Evolutionary conservation across 2,329 filamentous ascomycete species (phyloP).

Genomic region (Colletotrichum sp.): DNA sequence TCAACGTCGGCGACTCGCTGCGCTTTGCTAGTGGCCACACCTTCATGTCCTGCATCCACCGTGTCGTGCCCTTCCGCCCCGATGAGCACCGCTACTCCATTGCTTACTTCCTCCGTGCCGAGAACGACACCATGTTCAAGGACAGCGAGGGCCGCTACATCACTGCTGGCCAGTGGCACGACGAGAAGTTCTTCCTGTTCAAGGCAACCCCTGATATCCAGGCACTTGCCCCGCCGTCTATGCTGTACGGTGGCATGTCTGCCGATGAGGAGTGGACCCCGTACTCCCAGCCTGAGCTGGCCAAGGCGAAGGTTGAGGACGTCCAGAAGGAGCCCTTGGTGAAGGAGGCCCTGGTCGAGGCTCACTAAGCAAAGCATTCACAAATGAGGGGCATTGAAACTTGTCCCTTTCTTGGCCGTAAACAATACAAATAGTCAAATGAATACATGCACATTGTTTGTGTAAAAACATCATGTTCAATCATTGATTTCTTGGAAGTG

Average conservation of each 20-base stretch:
- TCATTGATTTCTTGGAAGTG: neutral
- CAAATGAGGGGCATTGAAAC: neutral
- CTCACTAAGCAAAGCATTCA: neutral
- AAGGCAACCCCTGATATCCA: slow-evolving; percentile 30
- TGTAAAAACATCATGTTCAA: neutral
- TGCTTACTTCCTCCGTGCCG: slow-evolving; percentile 62
- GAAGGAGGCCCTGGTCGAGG: slow-evolving; percentile 12
- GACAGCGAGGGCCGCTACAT: slow-evolving; percentile 59
- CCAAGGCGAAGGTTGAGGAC: slow-evolving; percentile 9
- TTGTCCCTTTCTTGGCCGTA: neutral
- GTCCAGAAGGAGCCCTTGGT: slow-evolving; percentile 2
- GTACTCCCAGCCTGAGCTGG: slow-evolving; percentile 3
- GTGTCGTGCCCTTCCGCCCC: slow-evolving; percentile 57
- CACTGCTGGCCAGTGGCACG: slow-evolving; percentile 59
- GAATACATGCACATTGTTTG: neutral
- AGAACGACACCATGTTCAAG: slow-evolving; percentile 60
- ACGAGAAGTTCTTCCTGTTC: slow-evolving; percentile 45
- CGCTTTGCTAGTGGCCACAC: slow-evolving; percentile 58
- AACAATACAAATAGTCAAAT: neutral
- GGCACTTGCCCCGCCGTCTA: slow-evolving; percentile 51
- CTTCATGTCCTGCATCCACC: slow-evolving; percentile 62
- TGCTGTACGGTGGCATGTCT: slow-evolving; percentile 55
- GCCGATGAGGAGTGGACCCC: slow-evolving; percentile 17
- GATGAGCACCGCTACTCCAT: slow-evolving; percentile 54
- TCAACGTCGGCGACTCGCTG: slow-evolving; percentile 65